Conservation (phyloP, 2,329 filamentous ascomycete genomes). For the Paecilomyces variotii region DNA sequence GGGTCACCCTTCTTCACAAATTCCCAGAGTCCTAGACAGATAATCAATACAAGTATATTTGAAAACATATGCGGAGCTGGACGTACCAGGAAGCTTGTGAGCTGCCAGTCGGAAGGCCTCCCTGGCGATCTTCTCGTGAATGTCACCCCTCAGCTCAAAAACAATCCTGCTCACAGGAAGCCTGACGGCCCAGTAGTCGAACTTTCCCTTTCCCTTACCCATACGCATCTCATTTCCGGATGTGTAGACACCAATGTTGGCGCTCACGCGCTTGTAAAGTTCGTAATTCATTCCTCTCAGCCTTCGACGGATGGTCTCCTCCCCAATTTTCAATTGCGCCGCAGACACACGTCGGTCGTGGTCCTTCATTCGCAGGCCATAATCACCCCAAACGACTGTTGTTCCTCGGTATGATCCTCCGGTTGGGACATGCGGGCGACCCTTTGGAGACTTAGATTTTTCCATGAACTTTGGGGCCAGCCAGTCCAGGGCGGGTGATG, state of each 20-base stretch:
- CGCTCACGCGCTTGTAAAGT: constrained; percentile 81
- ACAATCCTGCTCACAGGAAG: constrained; percentile 85
- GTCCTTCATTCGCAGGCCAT: constrained; percentile 86
- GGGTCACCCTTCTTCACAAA: constrained; percentile 90
- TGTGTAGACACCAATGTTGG: constrained; percentile 90
- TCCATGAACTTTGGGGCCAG: constrained; percentile 73
- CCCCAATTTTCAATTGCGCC: constrained; percentile 76
- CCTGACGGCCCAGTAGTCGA: constrained; percentile 91
- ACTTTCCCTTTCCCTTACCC: constrained; percentile 97
- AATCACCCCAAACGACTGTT: constrained; percentile 93
- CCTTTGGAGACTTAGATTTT: constrained; percentile 81
- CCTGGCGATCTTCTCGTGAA: constrained; percentile 89
- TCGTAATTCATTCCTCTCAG: constrained; percentile 87
- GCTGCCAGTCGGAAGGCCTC: constrained; percentile 92
- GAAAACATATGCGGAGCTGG: not conserved
- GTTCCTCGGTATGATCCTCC: constrained; percentile 89
- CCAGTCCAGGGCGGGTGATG: constrained; percentile 59
- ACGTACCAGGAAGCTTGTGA: constrained; percentile 84
- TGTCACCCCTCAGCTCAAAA: constrained; percentile 82
- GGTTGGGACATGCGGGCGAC: constrained; percentile 76
- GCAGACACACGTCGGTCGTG: constrained; percentile 87
- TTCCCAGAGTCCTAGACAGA: constrained; percentile 55
- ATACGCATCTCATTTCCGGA: constrained; percentile 96
- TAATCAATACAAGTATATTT: not conserved
- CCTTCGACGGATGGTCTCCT: constrained; percentile 84